phyloP scores from a whole-genome alignment of 2,329 filamentous ascomycete species.

The Ascomycota sp. region DNA sequence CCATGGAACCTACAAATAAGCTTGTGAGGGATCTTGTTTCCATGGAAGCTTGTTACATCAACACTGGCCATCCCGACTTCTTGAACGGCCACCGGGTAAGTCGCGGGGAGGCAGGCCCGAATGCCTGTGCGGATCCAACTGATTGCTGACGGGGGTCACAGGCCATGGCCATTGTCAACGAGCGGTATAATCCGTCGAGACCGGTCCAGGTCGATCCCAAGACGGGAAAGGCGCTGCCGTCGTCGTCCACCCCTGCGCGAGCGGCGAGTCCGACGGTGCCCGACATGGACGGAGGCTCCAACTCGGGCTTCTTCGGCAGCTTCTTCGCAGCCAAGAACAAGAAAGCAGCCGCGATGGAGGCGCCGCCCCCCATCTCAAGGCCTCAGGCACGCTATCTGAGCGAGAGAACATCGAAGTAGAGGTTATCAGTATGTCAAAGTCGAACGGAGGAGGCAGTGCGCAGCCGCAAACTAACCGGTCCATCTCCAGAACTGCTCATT shows the following conservation, averaged over 20 bases:
- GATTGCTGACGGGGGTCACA: constrained; percentile 9
- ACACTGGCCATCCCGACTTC: constrained; percentile 96
- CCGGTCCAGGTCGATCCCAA: constrained; percentile 95
- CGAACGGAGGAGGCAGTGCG: neutral
- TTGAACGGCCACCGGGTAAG: constrained; percentile 75
- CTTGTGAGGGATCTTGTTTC: constrained; percentile 77
- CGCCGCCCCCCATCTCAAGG: constrained; percentile 83
- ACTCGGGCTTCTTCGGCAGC: constrained; percentile 83
- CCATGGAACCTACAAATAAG: constrained; percentile 97
- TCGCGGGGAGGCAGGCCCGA: constrained; percentile 3
- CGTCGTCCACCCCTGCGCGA: constrained; percentile 44
- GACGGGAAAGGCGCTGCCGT: constrained; percentile 80
- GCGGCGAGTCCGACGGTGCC: constrained; percentile 54
- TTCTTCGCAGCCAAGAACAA: constrained; percentile 99
- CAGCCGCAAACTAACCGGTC: neutral
- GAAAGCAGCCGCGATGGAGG: constrained; percentile 99
- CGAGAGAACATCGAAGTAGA: constrained; percentile 92
- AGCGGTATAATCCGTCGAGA: constrained; percentile 62
- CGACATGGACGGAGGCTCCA: constrained; percentile 26
- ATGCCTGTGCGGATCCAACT: neutral
- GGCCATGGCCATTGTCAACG: constrained; percentile 96
- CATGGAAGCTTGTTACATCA: constrained; percentile 96
- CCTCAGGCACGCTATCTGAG: constrained; percentile 80
- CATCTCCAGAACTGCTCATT: constrained; percentile 61
- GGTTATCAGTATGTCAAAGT: constrained; percentile 66